phyloP scores from a whole-genome alignment of 805 yeast species.

The Saturnispora zaruensis region DNA sequence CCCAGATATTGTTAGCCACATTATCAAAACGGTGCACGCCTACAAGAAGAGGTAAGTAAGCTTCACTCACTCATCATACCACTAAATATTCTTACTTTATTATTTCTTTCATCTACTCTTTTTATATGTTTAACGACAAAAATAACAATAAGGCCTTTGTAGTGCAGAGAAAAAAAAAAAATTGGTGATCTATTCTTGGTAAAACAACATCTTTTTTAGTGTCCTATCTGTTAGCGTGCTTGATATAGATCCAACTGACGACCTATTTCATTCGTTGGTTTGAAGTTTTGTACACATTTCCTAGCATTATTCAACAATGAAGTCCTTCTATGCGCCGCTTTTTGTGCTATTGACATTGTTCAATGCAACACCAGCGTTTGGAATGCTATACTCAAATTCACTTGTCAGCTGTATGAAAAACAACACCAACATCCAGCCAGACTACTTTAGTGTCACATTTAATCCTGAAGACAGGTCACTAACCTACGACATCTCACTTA shows the following conservation, averaged over 20 bases:
- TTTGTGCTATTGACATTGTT: not conserved
- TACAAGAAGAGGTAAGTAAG: slow-evolving; percentile 1
- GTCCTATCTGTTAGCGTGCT: not conserved
- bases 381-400: slow-evolving; percentile 54
- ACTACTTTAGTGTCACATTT: slow-evolving; percentile 65
- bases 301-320: not conserved
- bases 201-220: not conserved
- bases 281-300: not conserved
- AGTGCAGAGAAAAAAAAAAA: not conserved
- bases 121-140: not conserved
- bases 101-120: not conserved
- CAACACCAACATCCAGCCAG: slow-evolving; percentile 62
- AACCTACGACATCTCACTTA: slow-evolving; percentile 59
- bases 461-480: slow-evolving; percentile 64
- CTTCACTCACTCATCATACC: not conserved
- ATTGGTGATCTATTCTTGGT: not conserved
- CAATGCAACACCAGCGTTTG: slow-evolving; percentile 21
- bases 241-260: not conserved
- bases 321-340: slow-evolving; percentile 2
- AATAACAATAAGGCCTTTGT: not conserved
- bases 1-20: slow-evolving; percentile 62
- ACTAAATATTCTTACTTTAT: not conserved
- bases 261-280: not conserved
- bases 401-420: slow-evolving; percentile 80
- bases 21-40: slow-evolving; percentile 41